Conservation (phyloP, 176 grass and related monocot genomes). For the Eremochloa ophiuroides region DNA sequence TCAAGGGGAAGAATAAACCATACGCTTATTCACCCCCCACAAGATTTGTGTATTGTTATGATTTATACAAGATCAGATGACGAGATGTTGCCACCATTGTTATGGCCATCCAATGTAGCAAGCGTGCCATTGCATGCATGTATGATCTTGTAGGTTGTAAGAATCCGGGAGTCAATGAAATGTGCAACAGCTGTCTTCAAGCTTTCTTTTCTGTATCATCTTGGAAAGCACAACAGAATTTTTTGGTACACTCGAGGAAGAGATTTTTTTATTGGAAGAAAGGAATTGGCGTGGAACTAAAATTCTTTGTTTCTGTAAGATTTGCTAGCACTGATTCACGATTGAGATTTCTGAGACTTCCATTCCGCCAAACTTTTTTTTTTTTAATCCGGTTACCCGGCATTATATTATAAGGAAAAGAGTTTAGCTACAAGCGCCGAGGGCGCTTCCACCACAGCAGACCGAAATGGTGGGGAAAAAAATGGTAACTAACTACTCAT, state of each 20-base stretch:
- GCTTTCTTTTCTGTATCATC: not conserved
- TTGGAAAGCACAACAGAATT: not conserved
- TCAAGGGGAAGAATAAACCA: conserved; percentile 23
- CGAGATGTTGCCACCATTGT: conserved; percentile 34
- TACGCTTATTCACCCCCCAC: conserved; percentile 26
- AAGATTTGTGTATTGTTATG: conserved; percentile 21
- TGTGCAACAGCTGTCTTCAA: not conserved
- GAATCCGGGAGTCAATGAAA: conserved; percentile 18
- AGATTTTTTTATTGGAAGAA: not conserved
- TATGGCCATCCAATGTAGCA: conserved; percentile 45
- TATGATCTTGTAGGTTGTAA: conserved; percentile 29
- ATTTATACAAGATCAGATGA: conserved; percentile 26
- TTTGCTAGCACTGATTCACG: not conserved
- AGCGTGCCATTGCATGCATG: conserved; percentile 8
- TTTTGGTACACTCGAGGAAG: conserved; percentile 14
- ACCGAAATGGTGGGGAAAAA: no score
- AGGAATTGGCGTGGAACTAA: not conserved
- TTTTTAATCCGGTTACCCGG: no score
- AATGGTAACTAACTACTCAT: no score
- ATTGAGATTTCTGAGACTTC: not conserved
- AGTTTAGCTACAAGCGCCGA: no score
- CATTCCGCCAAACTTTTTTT: not conserved
- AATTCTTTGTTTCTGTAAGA: not conserved
- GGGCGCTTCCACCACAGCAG: no score
- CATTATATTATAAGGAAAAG: no score